phyloP scores from a whole-genome alignment of 345 rosid species.

The Boechera retrofracta region DNA sequence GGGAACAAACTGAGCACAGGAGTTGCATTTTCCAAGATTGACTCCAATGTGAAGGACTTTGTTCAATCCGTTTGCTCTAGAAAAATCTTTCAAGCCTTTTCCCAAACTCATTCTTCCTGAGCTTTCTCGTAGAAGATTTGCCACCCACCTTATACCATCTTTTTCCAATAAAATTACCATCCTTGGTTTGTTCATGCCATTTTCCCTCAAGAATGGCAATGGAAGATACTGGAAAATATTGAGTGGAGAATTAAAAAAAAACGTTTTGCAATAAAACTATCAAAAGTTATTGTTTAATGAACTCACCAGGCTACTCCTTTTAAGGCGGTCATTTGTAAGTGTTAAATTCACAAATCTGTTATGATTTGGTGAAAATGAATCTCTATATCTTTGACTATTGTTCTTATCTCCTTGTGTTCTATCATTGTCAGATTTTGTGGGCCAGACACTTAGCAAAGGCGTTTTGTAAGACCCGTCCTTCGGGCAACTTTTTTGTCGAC shows the following conservation, averaged over 20 bases:
- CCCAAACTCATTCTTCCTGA: background rate
- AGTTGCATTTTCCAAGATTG: background rate
- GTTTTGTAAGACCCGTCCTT: background rate
- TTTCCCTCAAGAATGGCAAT: background rate
- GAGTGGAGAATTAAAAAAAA: too few relatives aligned
- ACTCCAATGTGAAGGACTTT: background rate
- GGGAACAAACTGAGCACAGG: background rate
- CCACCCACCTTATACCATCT: background rate
- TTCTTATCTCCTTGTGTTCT: background rate
- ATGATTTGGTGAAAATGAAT: background rate
- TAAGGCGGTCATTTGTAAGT: background rate
- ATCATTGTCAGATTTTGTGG: background rate
- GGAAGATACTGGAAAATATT: background rate
- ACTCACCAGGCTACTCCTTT: background rate
- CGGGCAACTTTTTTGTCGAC: too few relatives aligned
- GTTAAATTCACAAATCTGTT: background rate
- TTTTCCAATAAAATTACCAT: background rate
- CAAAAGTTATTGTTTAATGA: background rate
- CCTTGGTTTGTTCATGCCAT: background rate
- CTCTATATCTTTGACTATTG: background rate
- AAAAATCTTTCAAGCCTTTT: background rate
- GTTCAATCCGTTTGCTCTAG: background rate
- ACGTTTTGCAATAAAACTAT: too few relatives aligned
- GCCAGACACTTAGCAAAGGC: background rate
- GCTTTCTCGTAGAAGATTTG: background rate